Conservation (phyloP, 768 basidiomycete species). For the Trametes elegans region DNA sequence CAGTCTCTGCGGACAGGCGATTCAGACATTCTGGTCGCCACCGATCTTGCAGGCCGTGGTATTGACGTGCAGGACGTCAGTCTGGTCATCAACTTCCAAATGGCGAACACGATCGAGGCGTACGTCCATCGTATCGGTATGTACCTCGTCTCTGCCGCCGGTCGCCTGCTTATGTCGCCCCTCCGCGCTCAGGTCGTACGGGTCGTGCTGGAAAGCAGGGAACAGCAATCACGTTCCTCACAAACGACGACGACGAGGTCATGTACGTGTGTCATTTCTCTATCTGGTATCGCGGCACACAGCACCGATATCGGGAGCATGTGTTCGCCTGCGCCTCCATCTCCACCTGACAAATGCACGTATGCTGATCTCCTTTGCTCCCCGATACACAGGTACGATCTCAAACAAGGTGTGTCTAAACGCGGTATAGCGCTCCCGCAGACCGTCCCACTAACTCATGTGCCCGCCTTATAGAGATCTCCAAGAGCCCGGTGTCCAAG, state of each 20-base stretch:
- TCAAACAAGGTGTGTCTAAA: slow-evolving; percentile 73
- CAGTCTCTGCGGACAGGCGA: slow-evolving; percentile 85
- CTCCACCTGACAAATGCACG: background rate
- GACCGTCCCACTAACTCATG: background rate
- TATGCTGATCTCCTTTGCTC: slow-evolving; percentile 17
- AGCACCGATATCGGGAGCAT: background rate
- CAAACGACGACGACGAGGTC: slow-evolving; percentile 95
- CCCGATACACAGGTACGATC: slow-evolving; percentile 70
- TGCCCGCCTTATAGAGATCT: slow-evolving; percentile 60
- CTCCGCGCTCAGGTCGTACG: slow-evolving; percentile 66
- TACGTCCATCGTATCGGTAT: slow-evolving; percentile 97
- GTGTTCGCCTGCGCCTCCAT: background rate
- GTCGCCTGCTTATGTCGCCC: background rate
- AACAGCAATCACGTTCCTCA: slow-evolving; percentile 91
- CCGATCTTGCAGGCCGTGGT: slow-evolving; percentile 96
- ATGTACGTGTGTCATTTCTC: slow-evolving; percentile 58
- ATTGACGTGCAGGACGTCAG: slow-evolving; percentile 98
- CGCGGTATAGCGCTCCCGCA: slow-evolving; percentile 12
- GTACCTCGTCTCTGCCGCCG: slow-evolving; percentile 24
- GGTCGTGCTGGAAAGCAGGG: slow-evolving; percentile 98
- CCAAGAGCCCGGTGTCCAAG: slow-evolving; percentile 91
- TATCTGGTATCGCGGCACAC: background rate
- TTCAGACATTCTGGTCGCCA: slow-evolving; percentile 89
- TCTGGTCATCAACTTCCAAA: slow-evolving; percentile 96
- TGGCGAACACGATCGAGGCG: slow-evolving; percentile 94